Evolutionary conservation across 495 filamentous ascomycete genomes (phyloP).

Genomic region (Penicillium robsamsonii): DNA sequence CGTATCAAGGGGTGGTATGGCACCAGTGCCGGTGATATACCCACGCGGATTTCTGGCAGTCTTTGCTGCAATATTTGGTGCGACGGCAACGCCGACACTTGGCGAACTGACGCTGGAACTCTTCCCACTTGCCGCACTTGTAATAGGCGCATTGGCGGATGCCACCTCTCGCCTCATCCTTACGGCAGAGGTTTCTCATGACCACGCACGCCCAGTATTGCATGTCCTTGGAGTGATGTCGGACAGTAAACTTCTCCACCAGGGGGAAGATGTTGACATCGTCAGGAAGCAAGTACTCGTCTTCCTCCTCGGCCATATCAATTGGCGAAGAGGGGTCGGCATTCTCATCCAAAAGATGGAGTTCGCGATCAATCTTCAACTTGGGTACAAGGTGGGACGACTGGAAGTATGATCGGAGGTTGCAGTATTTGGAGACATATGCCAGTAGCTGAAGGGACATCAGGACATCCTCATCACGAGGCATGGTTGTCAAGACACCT

Average conservation of each 20-base stretch:
- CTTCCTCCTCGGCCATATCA: constrained; percentile 62
- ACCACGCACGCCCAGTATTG: constrained; percentile 99
- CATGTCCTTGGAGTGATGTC: constrained; percentile 94
- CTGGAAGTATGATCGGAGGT: constrained; percentile 92
- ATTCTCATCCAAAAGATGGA: constrained; percentile 74
- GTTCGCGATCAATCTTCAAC: constrained; percentile 83
- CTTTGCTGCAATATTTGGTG: constrained; percentile 99
- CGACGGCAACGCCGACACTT: constrained; percentile 95
- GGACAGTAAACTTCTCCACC: constrained; percentile 96
- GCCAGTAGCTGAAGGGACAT: constrained; percentile 98
- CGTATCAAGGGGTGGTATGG: constrained; percentile 61
- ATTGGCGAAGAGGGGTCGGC: constrained; percentile 40
- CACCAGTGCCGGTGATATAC: constrained; percentile 98
- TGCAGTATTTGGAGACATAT: constrained; percentile 98
- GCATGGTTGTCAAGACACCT: constrained; percentile 80
- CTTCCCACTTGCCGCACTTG: constrained; percentile 96
- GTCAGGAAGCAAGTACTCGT: constrained; percentile 89
- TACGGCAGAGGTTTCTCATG: constrained; percentile 97
- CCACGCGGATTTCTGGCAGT: constrained; percentile 99
- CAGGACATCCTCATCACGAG: constrained; percentile 92
- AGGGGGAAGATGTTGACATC: constrained; percentile 98
- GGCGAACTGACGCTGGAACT: constrained; percentile 92
- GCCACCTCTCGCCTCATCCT: constrained; percentile 89
- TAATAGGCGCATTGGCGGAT: constrained; percentile 97
- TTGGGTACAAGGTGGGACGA: constrained; percentile 89